phyloP scores from a whole-genome alignment of 2,329 filamentous ascomycete species.

The Xylaria sp. region DNA sequence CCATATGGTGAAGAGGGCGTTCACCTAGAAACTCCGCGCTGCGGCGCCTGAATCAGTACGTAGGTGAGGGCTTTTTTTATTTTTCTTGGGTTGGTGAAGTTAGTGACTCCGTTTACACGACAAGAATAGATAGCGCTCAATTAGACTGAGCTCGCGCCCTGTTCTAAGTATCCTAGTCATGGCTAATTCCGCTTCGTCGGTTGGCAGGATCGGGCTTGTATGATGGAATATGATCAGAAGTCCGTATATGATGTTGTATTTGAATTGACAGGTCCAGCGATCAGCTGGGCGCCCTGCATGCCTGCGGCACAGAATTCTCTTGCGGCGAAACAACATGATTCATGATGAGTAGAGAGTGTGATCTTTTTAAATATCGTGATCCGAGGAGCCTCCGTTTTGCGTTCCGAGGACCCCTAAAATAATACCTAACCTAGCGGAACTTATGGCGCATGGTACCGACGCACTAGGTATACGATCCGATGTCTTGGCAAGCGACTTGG shows the following conservation, averaged over 20 bases:
- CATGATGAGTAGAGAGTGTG: neutral
- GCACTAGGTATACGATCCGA: constrained; percentile 9
- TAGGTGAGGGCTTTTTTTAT: neutral
- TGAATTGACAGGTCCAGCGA: constrained; percentile 5
- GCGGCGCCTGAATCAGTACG: neutral
- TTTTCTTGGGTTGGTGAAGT: neutral
- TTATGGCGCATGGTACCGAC: neutral
- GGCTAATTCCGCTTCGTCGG: constrained; percentile 3
- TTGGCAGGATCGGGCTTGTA: neutral
- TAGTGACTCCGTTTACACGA: neutral
- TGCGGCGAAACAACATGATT: constrained; percentile 1
- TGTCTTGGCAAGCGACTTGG: constrained; percentile 21
- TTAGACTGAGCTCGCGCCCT: neutral
- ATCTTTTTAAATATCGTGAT: neutral
- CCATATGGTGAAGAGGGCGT: neutral
- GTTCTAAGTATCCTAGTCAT: neutral
- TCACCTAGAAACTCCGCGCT: neutral
- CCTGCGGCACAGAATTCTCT: constrained; percentile 1
- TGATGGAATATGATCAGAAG: neutral
- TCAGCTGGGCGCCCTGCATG: constrained; percentile 1
- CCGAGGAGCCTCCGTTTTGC: neutral
- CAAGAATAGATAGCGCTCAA: constrained; percentile 17
- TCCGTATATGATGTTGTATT: constrained; percentile 11
- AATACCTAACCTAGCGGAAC: constrained; percentile 2
- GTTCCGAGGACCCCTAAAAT: neutral